A percentile compares a stretch with the other conserved stretches of the same genome.
These are phyloP conservation scores for Clarireedia monteithiana DNA, from an alignment of 2,329 filamentous ascomycete genomes.

Conservation along the genomic window DNA sequence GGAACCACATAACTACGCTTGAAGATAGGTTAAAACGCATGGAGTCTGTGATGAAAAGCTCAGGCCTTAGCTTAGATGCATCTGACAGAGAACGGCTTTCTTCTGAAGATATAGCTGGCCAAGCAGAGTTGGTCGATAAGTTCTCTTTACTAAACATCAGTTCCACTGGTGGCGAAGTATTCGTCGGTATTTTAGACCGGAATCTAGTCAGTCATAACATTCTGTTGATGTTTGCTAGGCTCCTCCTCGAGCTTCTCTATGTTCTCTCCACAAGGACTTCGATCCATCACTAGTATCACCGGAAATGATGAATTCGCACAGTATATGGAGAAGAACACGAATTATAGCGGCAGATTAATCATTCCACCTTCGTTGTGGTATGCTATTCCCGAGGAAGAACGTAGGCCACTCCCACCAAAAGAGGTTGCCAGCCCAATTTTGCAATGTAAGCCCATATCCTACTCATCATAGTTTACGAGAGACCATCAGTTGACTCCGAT, in stretches of 20 bases:
- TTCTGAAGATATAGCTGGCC: conserved; percentile 15
- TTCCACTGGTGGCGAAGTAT: conserved; percentile 12
- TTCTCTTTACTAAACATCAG: conserved; percentile 19
- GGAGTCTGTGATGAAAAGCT: conserved; percentile 18
- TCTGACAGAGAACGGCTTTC: conserved; percentile 8
- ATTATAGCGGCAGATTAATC: background rate
- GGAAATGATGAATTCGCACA: background rate
- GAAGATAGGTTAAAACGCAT: conserved; percentile 22
- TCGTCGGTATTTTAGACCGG: conserved; percentile 14
- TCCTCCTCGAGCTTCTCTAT: conserved; percentile 22
- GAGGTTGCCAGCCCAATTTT: conserved; percentile 17
- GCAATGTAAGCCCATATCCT: conserved; percentile 13
- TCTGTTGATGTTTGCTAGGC: conserved; percentile 11
- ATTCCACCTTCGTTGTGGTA: conserved; percentile 12
- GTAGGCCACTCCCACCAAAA: conserved; percentile 15
- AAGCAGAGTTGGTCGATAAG: conserved; percentile 15
- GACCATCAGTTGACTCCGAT: background rate
- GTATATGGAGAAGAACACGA: background rate
- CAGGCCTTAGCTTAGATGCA: conserved; percentile 8
- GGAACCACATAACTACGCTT: conserved; percentile 15
- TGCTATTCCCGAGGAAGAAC: conserved; percentile 13
- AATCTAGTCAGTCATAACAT: background rate
- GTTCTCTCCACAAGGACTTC: conserved; percentile 21
- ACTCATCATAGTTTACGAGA: background rate
- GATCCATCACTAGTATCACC: conserved; percentile 14